Conservation (phyloP, 768 basidiomycete species). For the Tylopilus sp. region DNA sequence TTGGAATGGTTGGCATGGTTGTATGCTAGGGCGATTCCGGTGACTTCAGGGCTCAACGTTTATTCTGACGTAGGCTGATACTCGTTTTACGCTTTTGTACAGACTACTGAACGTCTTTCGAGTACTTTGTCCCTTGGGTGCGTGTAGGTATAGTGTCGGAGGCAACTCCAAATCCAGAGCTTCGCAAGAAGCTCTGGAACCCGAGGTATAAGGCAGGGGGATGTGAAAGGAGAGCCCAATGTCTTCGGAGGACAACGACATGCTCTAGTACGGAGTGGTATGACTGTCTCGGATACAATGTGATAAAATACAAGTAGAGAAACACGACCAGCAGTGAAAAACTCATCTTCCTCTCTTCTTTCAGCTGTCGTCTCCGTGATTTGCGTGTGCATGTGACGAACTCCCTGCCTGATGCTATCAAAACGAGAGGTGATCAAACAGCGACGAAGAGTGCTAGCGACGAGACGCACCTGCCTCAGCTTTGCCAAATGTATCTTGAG, state of each 20-base stretch:
- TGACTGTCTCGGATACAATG: conserved; percentile 13
- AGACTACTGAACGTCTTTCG: conserved; percentile 1
- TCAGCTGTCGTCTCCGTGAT: conserved; percentile 22
- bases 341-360: not conserved
- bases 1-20: conserved; percentile 44
- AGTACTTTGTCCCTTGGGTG: conserved; percentile 50
- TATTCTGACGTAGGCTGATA: too few relatives aligned
- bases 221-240: too few relatives aligned
- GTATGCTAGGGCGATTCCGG: conserved; percentile 41
- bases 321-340: not conserved
- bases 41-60: too few relatives aligned
- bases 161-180: conserved; percentile 32
- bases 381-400: conserved; percentile 24
- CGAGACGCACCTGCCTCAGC: conserved; percentile 61
- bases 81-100: not conserved
- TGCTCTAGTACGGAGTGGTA: conserved; percentile 13
- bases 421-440: not conserved
- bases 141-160: conserved; percentile 26
- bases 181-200: conserved; percentile 40
- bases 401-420: conserved; percentile 27
- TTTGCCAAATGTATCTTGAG: conserved; percentile 92
- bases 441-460: not conserved
- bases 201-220: conserved; percentile 42
- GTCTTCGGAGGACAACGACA: not conserved
- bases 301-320: conserved; percentile 9